Percentiles rank a stretch among this genome's conserved stretches.
These are phyloP conservation scores for Candida succiphila DNA, from an alignment of 805 yeast species.

Conservation along the genomic window DNA sequence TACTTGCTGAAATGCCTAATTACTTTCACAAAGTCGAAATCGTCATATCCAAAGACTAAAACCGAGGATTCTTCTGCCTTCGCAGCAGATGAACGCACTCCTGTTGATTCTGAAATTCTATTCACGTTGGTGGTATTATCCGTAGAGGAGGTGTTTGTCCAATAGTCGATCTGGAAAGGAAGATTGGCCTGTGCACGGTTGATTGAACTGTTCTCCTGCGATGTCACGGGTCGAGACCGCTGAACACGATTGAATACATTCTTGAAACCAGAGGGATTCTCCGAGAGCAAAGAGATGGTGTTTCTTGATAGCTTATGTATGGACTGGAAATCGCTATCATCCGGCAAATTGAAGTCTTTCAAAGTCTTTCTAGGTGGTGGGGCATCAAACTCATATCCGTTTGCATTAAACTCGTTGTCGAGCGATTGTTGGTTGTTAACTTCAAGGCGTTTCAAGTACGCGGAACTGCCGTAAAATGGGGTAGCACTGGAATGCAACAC, in stretches of 20 bases:
- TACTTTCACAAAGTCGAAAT: conserved; percentile 54
- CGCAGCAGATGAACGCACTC: not conserved
- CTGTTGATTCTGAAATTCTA: not conserved
- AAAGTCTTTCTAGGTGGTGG: conserved; percentile 41
- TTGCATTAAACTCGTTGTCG: conserved; percentile 9
- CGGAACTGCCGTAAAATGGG: not conserved
- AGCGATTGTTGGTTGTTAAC: not conserved
- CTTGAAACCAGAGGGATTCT: conserved; percentile 34
- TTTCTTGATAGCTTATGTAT: conserved; percentile 3
- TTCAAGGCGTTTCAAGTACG: not conserved
- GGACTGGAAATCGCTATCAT: conserved; percentile 28
- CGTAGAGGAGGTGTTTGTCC: not conserved
- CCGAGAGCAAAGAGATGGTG: conserved; percentile 15
- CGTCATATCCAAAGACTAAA: conserved; percentile 84
- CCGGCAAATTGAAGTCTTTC: conserved; percentile 34
- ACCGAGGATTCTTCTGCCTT: conserved; percentile 50
- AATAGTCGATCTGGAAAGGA: conserved; percentile 7
- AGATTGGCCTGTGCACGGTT: conserved; percentile 5
- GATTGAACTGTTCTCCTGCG: conserved; percentile 1
- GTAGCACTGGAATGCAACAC: conserved; percentile 1
- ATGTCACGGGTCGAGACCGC: conserved; percentile 8
- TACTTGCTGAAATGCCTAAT: conserved; percentile 68
- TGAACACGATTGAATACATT: conserved; percentile 33
- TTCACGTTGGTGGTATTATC: not conserved
- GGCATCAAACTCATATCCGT: conserved; percentile 23